A percentile compares a stretch with the other conserved stretches of the same genome.
Evolutionary conservation across 2,329 filamentous ascomycete species (phyloP).

Genomic region (Chrysoporthe cubensis): DNA sequence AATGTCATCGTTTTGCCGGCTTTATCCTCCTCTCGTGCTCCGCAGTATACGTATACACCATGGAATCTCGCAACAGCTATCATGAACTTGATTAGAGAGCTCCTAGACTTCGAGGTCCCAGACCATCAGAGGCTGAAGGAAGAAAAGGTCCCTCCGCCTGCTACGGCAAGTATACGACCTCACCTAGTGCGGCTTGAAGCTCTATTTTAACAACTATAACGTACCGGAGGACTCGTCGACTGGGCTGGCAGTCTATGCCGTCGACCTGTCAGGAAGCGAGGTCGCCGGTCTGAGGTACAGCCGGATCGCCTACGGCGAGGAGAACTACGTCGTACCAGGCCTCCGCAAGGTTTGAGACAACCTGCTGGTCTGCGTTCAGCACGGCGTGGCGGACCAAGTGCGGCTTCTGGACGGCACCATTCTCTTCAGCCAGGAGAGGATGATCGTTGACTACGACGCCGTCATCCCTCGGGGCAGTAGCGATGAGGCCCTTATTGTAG

Average conservation of each 20-base stretch:
- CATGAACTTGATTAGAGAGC: too few species aligned
- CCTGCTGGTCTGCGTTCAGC: slow-evolving; percentile 14
- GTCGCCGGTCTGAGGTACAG: not conserved
- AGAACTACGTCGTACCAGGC: slow-evolving; percentile 2
- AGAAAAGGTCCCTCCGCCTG: slow-evolving; percentile 20
- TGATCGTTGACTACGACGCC: slow-evolving; percentile 10
- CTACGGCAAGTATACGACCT: slow-evolving; percentile 18
- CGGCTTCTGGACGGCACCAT: slow-evolving; percentile 13
- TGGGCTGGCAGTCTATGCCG: slow-evolving; percentile 15
- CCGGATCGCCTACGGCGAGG: slow-evolving; percentile 9
- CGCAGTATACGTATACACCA: too few species aligned
- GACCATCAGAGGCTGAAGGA: slow-evolving; percentile 2
- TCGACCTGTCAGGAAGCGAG: not conserved
- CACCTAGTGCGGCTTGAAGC: slow-evolving; percentile 4
- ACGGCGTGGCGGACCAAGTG: slow-evolving; percentile 15
- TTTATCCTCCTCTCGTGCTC: too few species aligned
- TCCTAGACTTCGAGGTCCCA: too few species aligned
- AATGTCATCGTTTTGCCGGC: too few species aligned
- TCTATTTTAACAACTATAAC: slow-evolving; percentile 18
- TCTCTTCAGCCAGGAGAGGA: slow-evolving; percentile 14
- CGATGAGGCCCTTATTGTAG: slow-evolving; percentile 34
- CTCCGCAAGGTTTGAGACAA: not conserved
- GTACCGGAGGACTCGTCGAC: slow-evolving; percentile 1
- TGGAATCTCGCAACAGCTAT: too few species aligned
- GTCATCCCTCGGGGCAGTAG: slow-evolving; percentile 25